Base-by-base conservation (phyloP, 352 stramenopile genomes). In the Phytophthora chlamydospora region DNA sequence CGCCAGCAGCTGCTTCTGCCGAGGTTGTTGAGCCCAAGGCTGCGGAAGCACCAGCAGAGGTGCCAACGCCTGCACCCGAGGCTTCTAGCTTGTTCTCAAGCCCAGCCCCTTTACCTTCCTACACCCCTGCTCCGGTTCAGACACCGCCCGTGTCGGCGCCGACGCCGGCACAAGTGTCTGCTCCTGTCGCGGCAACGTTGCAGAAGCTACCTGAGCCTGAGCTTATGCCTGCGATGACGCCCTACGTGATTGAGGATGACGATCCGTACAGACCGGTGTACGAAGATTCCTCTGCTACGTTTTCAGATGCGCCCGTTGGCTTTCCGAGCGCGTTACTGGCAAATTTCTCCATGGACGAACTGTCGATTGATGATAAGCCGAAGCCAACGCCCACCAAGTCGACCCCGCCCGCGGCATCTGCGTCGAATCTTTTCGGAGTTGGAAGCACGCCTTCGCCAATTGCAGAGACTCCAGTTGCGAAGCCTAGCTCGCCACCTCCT, bases 331-430 rank as follows among this genome's bases (percentile, higher is more conserved):
- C 65, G 24, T 58, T 76, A 19, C 50, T 73, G 50, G 68, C 71
- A 38, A 80, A 80, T 45, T 80, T 80, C 39, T 80, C 72, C 14
- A 71, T 78, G 72, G 72, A 80, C n/a, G 72, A 80, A 32, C 61
- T 80, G 34, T 31, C 56, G 27, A 39, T 80, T 16, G 61, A 67
- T 24, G 68, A 78, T 43, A 62, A 70, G 34, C 50, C 47, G 11
- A 70, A 51, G 49, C 40, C 68, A 44, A 51, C 31, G 29, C 32
- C 57, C 12, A 44, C 39, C 27, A 31, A 31, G 17, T 65, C 59
- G 17, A 55, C 32, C 36, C 51, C 39, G n/a, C 53, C 62, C 29
- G 31, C 42, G 24, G 46, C 67, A n/a, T 47, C 71, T 1, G 41
- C 64, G 19, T 66, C 58, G 13, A 69, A 65, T 24, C 57, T 76